Conservation (phyloP, 345 rosid species). For the Lepidium sativum region DNA sequence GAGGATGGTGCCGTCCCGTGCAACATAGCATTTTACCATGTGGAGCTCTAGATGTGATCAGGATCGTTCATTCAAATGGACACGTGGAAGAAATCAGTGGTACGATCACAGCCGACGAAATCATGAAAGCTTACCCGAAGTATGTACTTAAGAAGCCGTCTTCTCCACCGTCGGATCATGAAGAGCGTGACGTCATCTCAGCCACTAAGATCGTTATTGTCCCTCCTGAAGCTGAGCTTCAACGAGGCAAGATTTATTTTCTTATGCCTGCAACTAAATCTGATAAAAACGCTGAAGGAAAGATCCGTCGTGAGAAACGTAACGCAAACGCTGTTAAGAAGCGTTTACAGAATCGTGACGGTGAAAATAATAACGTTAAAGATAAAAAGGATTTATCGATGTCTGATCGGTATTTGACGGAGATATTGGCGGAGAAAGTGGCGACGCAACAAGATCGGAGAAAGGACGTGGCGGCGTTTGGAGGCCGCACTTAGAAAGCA, state of each 20-base stretch:
- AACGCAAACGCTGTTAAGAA: background rate
- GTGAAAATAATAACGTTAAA: background rate
- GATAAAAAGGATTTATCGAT: constrained; percentile 20
- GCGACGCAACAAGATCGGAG: constrained; percentile 66
- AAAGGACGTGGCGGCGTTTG: constrained; percentile 87
- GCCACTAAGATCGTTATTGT: constrained; percentile 73
- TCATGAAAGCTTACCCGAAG: constrained; percentile 78
- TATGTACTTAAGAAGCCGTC: constrained; percentile 84
- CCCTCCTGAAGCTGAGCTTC: constrained; percentile 89
- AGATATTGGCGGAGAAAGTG: constrained; percentile 76
- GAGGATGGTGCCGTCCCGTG: too few relatives aligned
- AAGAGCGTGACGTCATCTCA: constrained; percentile 38
- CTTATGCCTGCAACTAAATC: constrained; percentile 54
- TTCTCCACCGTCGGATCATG: constrained; percentile 38
- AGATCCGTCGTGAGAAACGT: constrained; percentile 12
- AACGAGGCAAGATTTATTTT: constrained; percentile 90
- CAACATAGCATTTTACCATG: constrained; percentile 99
- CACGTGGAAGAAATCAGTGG: constrained; percentile 93
- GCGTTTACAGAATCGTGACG: constrained; percentile 17
- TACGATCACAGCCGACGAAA: constrained; percentile 59
- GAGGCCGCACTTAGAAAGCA: constrained; percentile 95
- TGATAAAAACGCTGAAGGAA: constrained; percentile 22
- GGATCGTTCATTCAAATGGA: constrained; percentile 86
- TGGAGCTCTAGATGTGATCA: constrained; percentile 88
- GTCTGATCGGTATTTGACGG: constrained; percentile 85